Evolutionary conservation across 176 grass and related monocot genomes (phyloP).

Genomic region (Oryza meyeriana): DNA sequence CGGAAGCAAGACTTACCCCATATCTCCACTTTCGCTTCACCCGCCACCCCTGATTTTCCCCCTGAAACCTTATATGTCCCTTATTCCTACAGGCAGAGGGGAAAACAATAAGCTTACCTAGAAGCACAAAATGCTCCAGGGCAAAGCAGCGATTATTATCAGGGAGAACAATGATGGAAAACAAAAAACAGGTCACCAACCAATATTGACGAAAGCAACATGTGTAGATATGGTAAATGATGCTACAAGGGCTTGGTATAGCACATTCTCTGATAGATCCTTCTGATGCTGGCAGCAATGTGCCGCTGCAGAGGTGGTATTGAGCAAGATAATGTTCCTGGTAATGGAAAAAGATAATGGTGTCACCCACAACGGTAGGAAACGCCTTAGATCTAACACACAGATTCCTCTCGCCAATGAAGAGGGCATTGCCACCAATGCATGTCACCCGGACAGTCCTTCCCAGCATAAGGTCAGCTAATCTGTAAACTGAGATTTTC

Average conservation of each 20-base stretch:
- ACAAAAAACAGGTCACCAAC: neutral
- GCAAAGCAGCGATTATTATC: too few relatives aligned
- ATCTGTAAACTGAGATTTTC: neutral
- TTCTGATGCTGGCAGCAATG: neutral
- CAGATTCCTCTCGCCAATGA: neutral
- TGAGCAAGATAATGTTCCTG: neutral
- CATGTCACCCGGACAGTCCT: neutral
- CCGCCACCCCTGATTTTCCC: neutral
- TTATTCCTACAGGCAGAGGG: conserved; percentile 24
- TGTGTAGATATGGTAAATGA: conserved; percentile 29
- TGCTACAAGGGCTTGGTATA: neutral
- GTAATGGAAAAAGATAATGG: neutral
- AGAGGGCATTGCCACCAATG: neutral
- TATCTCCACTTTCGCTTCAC: conserved; percentile 9
- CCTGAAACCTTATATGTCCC: neutral
- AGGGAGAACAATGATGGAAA: neutral
- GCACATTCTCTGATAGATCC: neutral
- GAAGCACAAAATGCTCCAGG: too few relatives aligned
- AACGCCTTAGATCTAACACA: neutral
- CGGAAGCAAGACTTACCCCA: conserved; percentile 1
- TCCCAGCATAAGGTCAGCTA: neutral
- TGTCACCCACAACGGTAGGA: neutral
- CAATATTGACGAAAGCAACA: conserved; percentile 5
- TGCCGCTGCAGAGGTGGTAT: neutral
- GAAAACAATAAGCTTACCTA: neutral